These are phyloP conservation scores for Phytopythium vexans DNA, from an alignment of 352 stramenopile species.

Conservation along the genomic window DNA sequence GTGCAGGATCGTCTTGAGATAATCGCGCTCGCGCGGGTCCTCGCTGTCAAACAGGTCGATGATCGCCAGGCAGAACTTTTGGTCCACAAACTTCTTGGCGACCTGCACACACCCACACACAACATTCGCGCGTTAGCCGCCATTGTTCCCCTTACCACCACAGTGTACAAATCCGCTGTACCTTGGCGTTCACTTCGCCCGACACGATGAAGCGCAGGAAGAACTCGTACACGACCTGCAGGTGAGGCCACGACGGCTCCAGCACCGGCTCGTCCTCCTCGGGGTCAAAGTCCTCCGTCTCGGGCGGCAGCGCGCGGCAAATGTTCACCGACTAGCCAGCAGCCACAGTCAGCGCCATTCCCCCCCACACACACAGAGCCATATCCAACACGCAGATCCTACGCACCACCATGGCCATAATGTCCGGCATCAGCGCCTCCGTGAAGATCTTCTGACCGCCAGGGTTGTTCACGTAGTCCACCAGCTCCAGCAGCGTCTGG, in stretches of 20 bases:
- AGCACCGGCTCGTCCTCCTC: constrained; percentile 98
- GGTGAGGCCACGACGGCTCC: constrained; percentile 96
- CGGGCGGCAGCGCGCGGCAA: constrained; percentile 90
- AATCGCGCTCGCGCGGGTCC: constrained; percentile 98
- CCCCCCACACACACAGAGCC: neutral
- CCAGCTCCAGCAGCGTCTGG: constrained; percentile 98
- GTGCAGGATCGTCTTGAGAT: constrained; percentile 99
- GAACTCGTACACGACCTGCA: constrained; percentile 99
- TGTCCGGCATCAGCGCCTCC: constrained; percentile 95
- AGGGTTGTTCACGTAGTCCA: constrained; percentile 99
- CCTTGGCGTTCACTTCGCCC: constrained; percentile 96
- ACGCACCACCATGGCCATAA: constrained; percentile 90
- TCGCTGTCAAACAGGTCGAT: constrained; percentile 95
- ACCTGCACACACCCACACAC: constrained; percentile 20
- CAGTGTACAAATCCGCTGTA: neutral
- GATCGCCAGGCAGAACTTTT: constrained; percentile 95
- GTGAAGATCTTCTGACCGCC: constrained; percentile 96
- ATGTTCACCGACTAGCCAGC: constrained; percentile 86
- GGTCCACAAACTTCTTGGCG: constrained; percentile 98
- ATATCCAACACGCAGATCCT: neutral
- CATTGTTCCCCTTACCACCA: neutral
- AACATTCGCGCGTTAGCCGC: neutral
- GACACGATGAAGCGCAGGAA: constrained; percentile 98
- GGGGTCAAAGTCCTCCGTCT: constrained; percentile 98
- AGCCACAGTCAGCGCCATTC: neutral